Evolutionary conservation across 108 stramenopile genomes (phyloP), one percentile per base, ranked within the genome.

Genomic region (Fragilariopsis cylindrus): DNA sequence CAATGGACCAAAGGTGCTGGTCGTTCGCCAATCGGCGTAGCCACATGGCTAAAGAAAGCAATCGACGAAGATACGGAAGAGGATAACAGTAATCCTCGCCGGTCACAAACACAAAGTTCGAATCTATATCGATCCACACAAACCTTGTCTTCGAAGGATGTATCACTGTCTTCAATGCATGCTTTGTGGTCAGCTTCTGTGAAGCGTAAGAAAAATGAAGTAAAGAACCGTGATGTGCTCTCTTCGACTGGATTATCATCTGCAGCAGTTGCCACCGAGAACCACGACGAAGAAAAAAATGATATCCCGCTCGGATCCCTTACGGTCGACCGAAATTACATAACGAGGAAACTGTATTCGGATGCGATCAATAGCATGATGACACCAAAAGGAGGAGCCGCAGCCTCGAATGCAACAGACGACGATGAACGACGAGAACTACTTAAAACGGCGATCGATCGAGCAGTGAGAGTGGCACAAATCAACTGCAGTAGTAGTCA

Each of bases 401-500:
- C 15, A 8, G 49, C 12, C n/a, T 43, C 47, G 5, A 55, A 30
- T 18, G 62, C 7, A 7, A 30, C 81, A 53, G 55, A 73, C 54
- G 16, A 46, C 45, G 60, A 47, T 40, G 21, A 44, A 12, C 11
- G 11, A 42, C 12, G 46, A 19, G 18, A 13, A 52, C 66, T 75
- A 54, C 69, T 89, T 45, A 69, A 41, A 18, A 57, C 73, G 3
- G 88, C 92, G 11, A 79, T 94, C 56, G 69, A 75, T 55, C 81
- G 93, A 41, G 89, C 83, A 39, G 80, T 91, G 0, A 49, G 71
- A 67, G 88, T 88, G 70, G 92, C 87, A 18, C 43, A 66, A 19
- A 74, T 76, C 12, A 90, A 88, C 15, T 89, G 85, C 6, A 94
- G 90, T 65, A 89, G 91, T 70, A 88, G 84, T 48, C 60, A 79